These are phyloP conservation scores for Candida sp. DNA, from an alignment of 1,139 yeast genomes.

Conservation along the genomic window DNA sequence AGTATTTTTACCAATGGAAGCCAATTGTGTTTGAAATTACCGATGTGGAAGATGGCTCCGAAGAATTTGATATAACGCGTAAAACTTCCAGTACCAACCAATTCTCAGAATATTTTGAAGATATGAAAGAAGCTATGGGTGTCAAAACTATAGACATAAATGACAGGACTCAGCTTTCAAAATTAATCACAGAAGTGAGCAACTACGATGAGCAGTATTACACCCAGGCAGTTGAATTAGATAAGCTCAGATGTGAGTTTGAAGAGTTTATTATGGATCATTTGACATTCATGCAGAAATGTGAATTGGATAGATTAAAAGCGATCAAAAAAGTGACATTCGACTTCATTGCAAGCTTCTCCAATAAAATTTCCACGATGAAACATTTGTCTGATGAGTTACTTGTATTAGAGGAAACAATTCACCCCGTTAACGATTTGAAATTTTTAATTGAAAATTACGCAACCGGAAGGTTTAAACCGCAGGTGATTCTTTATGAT, in stretches of 20 bases:
- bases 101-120: conserved; percentile 45
- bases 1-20: conserved; percentile 81
- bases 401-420: conserved; percentile 62
- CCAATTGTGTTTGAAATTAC: conserved; percentile 65
- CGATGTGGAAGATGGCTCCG: conserved; percentile 25
- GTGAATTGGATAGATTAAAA: conserved; percentile 75
- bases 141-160: conserved; percentile 46
- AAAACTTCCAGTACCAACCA: conserved; percentile 9
- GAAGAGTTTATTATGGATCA: conserved; percentile 79
- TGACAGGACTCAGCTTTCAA: conserved; percentile 50
- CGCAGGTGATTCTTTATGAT: conserved; percentile 73
- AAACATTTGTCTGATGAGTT: conserved; percentile 61
- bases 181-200: conserved; percentile 55
- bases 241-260: conserved; percentile 64
- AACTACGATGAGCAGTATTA: conserved; percentile 63
- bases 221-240: conserved; percentile 55
- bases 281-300: conserved; percentile 73
- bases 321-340: conserved; percentile 76
- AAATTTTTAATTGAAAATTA: conserved; percentile 65
- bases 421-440: conserved; percentile 70
- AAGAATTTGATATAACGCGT: conserved; percentile 5
- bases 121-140: conserved; percentile 57
- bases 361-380: conserved; percentile 57
- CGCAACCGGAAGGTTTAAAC: conserved; percentile 73
- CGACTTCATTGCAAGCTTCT: conserved; percentile 68